Base-by-base conservation (phyloP, 768 basidiomycete genomes). In the Mycena leptocephala region DNA sequence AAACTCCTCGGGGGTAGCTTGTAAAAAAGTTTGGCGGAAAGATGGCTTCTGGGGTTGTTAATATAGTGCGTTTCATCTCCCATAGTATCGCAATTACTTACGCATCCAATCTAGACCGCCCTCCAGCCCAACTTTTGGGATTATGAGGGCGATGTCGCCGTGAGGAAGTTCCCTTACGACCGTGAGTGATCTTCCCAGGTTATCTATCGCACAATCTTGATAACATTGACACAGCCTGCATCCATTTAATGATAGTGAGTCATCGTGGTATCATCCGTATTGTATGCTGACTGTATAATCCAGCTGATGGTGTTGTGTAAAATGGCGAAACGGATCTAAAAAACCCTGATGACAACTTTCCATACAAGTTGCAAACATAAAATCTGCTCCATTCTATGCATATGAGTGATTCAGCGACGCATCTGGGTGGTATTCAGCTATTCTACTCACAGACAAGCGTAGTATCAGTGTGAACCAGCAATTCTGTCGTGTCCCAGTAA, bases 91-190 rank as follows among this genome's bases (percentile, higher is more conserved):
- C 16, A 28, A 22, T 16, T 30, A 8, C 13, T 68, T 35, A 33
- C 5, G 33, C 14, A 32, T 7, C 8, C 51, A n/a, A 22, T 32
- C 18, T 41, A 80, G 79, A 77, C 77, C 14, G 66, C 79, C 30
- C 61, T 72, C 22, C 75, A 77, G 18, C 77, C 77, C 6, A 62
- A 80, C 48, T 80, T 76, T 51, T 70, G 56, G 41, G 41, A 53
- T 39, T 80, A 80, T 53, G 76, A 75, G 33, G 79, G 79, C n/a
- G 79, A 80, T 51, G 56, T 80, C 24, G 76, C 76, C 32, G 51
- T 62, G 26, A 71, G 79, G 16, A 80, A 79, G 56, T 80, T 80
- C 70, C 79, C 79, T 10, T 80, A 80, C 43, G 79, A 80, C 37
- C 79, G 79, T 80, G 37, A 70, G 79, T 39, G 20, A 8, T 72